Percentiles rank a stretch among this genome's conserved stretches.
Conservation (phyloP, 2,329 filamentous ascomycete genomes). For the Penicillium sp. region DNA sequence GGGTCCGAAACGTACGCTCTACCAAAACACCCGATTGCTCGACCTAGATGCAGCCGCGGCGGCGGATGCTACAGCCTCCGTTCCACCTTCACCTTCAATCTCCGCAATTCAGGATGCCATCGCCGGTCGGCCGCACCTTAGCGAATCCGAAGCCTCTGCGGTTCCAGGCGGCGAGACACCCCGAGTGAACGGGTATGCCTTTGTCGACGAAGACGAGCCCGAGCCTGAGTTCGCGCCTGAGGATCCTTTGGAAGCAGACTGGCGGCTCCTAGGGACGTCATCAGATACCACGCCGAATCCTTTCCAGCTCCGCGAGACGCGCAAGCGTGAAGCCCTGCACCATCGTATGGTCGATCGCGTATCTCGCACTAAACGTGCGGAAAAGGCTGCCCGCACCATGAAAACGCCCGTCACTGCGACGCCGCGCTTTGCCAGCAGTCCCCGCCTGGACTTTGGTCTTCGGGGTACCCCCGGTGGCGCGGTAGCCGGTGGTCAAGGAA, state of each 20-base stretch:
- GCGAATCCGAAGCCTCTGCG: constrained; percentile 58
- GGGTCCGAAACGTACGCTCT: constrained; percentile 74
- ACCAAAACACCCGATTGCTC: constrained; percentile 78
- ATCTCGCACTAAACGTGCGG: constrained; percentile 68
- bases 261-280: constrained; percentile 44
- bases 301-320: constrained; percentile 75
- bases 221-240: constrained; percentile 33
- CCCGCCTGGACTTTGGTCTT: constrained; percentile 38
- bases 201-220: constrained; percentile 75
- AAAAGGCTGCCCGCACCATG: constrained; percentile 61
- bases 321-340: constrained; percentile 77
- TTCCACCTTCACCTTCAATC: constrained; percentile 77
- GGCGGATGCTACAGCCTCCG: constrained; percentile 42
- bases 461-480: constrained; percentile 26
- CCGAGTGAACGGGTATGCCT: constrained; percentile 88
- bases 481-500: constrained; percentile 21
- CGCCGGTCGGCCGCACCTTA: constrained; percentile 66
- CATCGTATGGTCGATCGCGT: constrained; percentile 84
- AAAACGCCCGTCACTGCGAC: constrained; percentile 46
- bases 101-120: constrained; percentile 85
- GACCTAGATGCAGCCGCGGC: constrained; percentile 46
- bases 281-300: constrained; percentile 65
- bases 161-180: constrained; percentile 74
- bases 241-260: constrained; percentile 21
- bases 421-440: constrained; percentile 45